Evolutionary conservation across 108 stramenopile species (phyloP).

Genomic region (Parietichytrium sp.): DNA sequence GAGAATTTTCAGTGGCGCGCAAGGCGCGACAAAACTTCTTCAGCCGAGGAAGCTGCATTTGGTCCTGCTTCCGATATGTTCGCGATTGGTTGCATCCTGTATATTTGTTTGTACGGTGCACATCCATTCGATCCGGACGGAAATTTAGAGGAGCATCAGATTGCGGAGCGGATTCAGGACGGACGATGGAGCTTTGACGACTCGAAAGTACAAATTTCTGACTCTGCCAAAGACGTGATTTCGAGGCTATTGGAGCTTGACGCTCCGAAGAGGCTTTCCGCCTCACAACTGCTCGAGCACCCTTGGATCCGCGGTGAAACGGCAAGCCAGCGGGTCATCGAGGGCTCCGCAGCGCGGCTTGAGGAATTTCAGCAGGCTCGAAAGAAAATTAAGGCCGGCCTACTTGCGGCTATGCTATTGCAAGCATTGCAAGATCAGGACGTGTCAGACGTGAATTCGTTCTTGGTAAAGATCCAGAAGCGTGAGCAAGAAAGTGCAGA

Average conservation of each 20-base stretch:
- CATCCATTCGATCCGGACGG: background rate
- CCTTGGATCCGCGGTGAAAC: background rate
- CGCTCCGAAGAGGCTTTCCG: background rate
- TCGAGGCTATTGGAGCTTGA: background rate
- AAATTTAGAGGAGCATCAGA: background rate
- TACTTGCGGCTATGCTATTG: too few species aligned
- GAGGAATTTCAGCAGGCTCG: too few species aligned
- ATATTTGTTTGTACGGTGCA: conserved; percentile 24
- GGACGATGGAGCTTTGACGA: conserved; percentile 12
- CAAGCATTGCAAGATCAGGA: too few species aligned
- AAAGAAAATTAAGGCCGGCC: too few species aligned
- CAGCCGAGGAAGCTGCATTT: too few species aligned
- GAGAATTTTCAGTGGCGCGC: background rate
- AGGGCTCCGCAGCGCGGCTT: too few species aligned
- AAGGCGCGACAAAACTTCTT: background rate
- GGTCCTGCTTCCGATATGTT: conserved; percentile 22
- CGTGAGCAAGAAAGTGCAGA: too few species aligned
- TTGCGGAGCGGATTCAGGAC: background rate
- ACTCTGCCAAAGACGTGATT: background rate
- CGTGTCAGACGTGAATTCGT: too few species aligned
- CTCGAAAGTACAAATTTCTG: background rate
- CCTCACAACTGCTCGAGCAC: background rate
- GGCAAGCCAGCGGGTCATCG: too few species aligned
- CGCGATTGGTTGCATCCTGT: conserved; percentile 25
- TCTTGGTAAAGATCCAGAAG: too few species aligned